phyloP scores from a whole-genome alignment of 768 basidiomycete genomes.

The Lepiota brunneoincarnata region DNA sequence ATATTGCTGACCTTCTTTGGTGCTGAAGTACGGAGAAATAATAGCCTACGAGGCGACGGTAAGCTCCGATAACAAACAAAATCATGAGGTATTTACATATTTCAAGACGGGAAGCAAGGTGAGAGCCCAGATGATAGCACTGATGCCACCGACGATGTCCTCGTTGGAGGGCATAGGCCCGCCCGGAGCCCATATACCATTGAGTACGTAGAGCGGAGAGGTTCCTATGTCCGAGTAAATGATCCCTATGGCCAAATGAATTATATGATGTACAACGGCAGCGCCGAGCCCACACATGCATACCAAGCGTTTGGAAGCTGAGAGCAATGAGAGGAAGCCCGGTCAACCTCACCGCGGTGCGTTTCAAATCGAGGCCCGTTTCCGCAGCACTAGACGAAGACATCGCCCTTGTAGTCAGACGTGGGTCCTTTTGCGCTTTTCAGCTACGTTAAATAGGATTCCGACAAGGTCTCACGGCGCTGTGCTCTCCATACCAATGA shows the following conservation, averaged over 20 bases:
- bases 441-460: too few relatives aligned
- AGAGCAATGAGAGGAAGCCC: slow-evolving; percentile 6
- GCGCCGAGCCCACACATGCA: background rate
- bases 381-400: too few relatives aligned
- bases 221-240: slow-evolving; percentile 55
- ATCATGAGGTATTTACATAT: slow-evolving; percentile 40
- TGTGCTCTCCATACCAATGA: too few relatives aligned
- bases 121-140: slow-evolving; percentile 64
- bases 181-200: slow-evolving; percentile 56
- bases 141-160: slow-evolving; percentile 61
- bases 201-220: slow-evolving; percentile 62
- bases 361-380: background rate
- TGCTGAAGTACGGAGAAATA: too few relatives aligned
- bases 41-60: too few relatives aligned
- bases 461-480: too few relatives aligned
- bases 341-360: background rate
- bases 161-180: slow-evolving; percentile 50
- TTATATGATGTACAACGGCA: too few relatives aligned
- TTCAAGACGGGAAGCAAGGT: slow-evolving; percentile 60
- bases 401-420: too few relatives aligned
- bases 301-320: slow-evolving; percentile 12
- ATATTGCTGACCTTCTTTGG: too few relatives aligned
- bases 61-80: background rate
- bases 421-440: too few relatives aligned
- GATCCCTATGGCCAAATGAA: slow-evolving; percentile 29